These are phyloP conservation scores for Calendula officinalis DNA, from an alignment of 129 eudicot genomes.

Conservation along the genomic window DNA sequence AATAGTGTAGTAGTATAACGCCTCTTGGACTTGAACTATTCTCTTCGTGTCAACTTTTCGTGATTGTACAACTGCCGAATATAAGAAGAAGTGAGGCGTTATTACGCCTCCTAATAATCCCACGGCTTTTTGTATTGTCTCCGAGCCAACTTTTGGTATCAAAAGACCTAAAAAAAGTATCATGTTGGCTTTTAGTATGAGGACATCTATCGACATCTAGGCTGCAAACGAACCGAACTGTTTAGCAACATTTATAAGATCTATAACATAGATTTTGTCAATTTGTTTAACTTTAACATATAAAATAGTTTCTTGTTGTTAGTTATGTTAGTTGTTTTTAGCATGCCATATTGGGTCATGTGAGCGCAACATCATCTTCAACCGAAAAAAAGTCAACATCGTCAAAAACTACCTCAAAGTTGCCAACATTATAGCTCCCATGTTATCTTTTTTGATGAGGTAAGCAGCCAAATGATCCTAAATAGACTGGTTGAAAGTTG, in stretches of 20 bases:
- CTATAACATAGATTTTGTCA: neutral
- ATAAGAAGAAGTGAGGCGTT: slow-evolving; percentile 69
- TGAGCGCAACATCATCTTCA: no score
- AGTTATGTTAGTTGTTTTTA: no score
- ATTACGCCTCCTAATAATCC: slow-evolving; percentile 77
- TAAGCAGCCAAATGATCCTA: no score
- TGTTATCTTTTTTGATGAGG: no score
- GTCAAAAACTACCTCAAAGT: no score
- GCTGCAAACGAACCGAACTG: slow-evolving; percentile 14
- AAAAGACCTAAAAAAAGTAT: slow-evolving; percentile 47
- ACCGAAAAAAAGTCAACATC: no score
- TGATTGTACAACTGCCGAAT: slow-evolving; percentile 75
- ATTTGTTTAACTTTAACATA: no score
- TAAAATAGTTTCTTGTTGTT: no score
- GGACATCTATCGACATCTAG: neutral
- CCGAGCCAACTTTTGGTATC: slow-evolving; percentile 53
- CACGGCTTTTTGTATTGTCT: slow-evolving; percentile 50
- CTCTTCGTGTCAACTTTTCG: slow-evolving; percentile 56
- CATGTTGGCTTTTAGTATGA: neutral
- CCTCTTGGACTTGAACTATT: slow-evolving; percentile 64
- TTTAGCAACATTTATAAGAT: neutral
- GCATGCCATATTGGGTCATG: no score
- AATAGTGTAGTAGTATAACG: slow-evolving; percentile 72
- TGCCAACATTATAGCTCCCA: no score
- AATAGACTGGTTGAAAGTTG: no score